Conservation (phyloP, 23 red algal species). For the Agarophyton chilense region DNA sequence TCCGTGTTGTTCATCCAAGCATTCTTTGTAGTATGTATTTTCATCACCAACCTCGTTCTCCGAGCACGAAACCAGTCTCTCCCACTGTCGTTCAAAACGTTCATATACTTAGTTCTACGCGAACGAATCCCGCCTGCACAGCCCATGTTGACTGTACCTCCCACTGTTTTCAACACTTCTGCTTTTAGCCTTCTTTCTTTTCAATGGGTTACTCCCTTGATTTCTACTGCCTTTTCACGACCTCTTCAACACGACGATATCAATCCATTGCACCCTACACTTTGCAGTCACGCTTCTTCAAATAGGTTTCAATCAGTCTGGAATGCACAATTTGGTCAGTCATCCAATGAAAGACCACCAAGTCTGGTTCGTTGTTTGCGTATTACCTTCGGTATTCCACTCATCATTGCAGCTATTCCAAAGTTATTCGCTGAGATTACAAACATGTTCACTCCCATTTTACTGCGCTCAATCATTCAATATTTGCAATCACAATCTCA, state of each 20-base stretch:
- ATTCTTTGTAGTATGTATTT: neutral
- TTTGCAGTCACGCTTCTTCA: neutral
- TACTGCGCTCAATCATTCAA: constrained; percentile 65
- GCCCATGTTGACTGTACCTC: neutral
- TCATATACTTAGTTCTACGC: neutral
- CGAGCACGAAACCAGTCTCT: neutral
- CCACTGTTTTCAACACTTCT: constrained; percentile 20
- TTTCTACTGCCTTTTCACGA: constrained; percentile 13
- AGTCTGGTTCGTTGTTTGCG: constrained; percentile 10
- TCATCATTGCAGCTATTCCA: constrained; percentile 24
- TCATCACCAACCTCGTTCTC: neutral
- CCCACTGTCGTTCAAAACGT: neutral
- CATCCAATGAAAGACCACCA: neutral
- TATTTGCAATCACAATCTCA: constrained; percentile 33
- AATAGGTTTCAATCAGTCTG: constrained; percentile 23
- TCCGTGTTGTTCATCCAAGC: neutral
- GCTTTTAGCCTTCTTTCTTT: constrained; percentile 36
- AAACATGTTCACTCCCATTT: constrained; percentile 40
- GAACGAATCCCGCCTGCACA: neutral
- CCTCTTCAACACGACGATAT: constrained; percentile 18
- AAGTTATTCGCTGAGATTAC: constrained; percentile 54
- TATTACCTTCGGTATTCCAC: constrained; percentile 14
- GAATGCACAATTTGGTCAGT: neutral
- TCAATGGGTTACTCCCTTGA: constrained; percentile 29
- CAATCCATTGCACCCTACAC: neutral